A percentile compares a stretch with the other conserved stretches of the same genome.
Evolutionary conservation across 2,329 filamentous ascomycete species (phyloP).

Genomic region (Penicillium olsonii): DNA sequence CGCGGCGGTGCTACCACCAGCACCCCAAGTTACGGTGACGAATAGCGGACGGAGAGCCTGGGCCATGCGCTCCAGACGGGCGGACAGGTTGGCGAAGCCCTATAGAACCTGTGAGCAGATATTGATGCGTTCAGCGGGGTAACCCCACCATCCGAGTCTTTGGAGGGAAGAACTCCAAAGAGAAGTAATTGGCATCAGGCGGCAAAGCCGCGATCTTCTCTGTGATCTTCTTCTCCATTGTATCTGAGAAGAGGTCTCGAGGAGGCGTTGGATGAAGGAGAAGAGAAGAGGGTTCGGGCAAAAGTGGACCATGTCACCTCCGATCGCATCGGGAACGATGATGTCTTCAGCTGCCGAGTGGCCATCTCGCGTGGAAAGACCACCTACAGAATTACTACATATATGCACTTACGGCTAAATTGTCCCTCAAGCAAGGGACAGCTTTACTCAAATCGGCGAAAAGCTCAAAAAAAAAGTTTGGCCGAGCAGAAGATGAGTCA

Average conservation of each 20-base stretch:
- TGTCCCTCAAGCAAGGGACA: conserved; percentile 1
- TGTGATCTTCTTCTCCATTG: conserved; percentile 87
- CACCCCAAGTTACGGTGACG: conserved; percentile 97
- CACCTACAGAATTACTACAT: background rate
- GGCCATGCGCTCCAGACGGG: conserved; percentile 92
- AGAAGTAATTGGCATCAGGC: conserved; percentile 81
- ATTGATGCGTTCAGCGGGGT: conserved; percentile 22
- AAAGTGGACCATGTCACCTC: conserved; percentile 25
- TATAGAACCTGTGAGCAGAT: conserved; percentile 35
- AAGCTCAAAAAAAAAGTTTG: background rate
- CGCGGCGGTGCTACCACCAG: conserved; percentile 84
- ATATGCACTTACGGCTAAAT: background rate
- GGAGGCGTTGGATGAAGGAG: conserved; percentile 20
- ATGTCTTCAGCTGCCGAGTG: conserved; percentile 21
- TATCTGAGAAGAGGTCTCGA: conserved; percentile 18
- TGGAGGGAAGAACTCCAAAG: conserved; percentile 98
- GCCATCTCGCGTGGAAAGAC: conserved; percentile 12
- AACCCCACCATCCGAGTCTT: conserved; percentile 79
- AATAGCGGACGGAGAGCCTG: conserved; percentile 88
- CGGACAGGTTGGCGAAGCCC: conserved; percentile 90
- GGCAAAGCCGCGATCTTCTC: conserved; percentile 92
- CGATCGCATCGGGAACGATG: conserved; percentile 20
- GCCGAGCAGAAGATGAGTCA: conserved; percentile 8
- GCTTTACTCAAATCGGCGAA: background rate
- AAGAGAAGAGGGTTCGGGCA: conserved; percentile 19